Evolutionary conservation across 2,329 filamentous ascomycete species (phyloP), one percentile per base, ranked within the genome.

Genomic region (Exophiala lecanii-corni): DNA sequence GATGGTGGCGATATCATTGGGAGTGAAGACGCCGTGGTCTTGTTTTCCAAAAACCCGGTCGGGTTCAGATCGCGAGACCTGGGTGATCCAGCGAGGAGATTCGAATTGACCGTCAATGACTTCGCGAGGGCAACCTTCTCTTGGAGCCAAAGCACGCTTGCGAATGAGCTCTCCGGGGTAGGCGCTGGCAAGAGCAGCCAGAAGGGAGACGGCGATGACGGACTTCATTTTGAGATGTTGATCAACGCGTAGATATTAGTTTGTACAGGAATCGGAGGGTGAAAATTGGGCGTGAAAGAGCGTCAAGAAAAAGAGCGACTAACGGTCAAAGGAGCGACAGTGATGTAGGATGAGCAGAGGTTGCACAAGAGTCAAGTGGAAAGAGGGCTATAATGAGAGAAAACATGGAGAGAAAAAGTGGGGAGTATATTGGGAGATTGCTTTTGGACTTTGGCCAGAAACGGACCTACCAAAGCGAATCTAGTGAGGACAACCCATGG

Each of bases 1-100:
- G 57, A 84, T 74, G 9, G 75, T 74, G 7, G 74, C 75, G 36
- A 75, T 61, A 42, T 65, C 69, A 15, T 62, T 66, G 13, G 68
- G 62, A 9, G 73, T 75, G 26, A 82, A 67, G 9, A 72, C 70
- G 40, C 78, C 80, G 50, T 75, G 73, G 63, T 68, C 74, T 1
- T 69, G 71, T 2, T 73, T 78, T 5, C 79, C 79, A 32, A 64
- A 63, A 0, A 74, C 65, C 3, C 63, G 69, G 58, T 73, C 61
- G 0, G 80, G 78, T 12, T 72, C 63, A 12, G 68, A 62, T 2
- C 71, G 73, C 62, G 79, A 70, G 49, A 84, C 62, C 4, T 78
- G 74, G 21, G 84, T 62, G 56, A 85, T 82, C 43, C 83, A 67
- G 55, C 82, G 76, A 7, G 81, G 80, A 61, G 69, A 79, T 57